phyloP scores from a whole-genome alignment of 2,329 filamentous ascomycete species.

The Trichoderma koningii region DNA sequence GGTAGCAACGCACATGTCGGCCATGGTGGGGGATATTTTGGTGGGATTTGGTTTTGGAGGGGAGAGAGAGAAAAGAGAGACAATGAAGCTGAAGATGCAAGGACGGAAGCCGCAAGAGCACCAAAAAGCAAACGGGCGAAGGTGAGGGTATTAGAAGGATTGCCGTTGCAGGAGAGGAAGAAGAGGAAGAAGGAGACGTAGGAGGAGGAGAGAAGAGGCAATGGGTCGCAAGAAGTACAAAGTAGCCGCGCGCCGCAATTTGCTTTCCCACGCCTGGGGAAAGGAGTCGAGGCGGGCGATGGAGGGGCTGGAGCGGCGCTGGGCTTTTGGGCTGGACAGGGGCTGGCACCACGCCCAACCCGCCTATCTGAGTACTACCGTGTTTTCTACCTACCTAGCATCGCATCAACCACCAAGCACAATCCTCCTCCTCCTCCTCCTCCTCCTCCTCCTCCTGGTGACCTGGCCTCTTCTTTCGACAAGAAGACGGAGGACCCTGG shows the following conservation, averaged over 20 bases:
- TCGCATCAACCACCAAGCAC: no score
- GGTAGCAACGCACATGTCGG: conserved; percentile 42
- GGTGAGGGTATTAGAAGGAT: conserved; percentile 28
- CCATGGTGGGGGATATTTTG: conserved; percentile 41
- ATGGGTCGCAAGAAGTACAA: conserved; percentile 31
- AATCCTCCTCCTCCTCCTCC: background rate
- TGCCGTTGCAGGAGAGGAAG: conserved; percentile 34
- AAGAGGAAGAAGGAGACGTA: conserved; percentile 29
- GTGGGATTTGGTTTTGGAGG: conserved; percentile 22
- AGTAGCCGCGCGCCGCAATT: conserved; percentile 29
- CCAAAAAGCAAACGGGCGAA: conserved; percentile 17
- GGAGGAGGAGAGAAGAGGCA: conserved; percentile 32
- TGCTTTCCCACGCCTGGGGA: conserved; percentile 35
- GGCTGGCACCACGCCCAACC: conserved; percentile 29
- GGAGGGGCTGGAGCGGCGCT: conserved; percentile 45
- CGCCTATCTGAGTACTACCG: background rate
- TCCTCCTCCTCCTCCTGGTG: background rate
- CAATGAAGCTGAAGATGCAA: conserved; percentile 30
- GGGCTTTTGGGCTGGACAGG: conserved; percentile 33
- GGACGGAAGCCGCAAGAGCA: conserved; percentile 25
- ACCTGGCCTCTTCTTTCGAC: conserved; percentile 17
- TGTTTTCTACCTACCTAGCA: no score
- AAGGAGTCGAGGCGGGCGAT: conserved; percentile 41
- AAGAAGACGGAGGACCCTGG: conserved; percentile 9
- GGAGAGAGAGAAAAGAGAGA: conserved; percentile 14